Conservation (phyloP, 148 eudicot species). For the Cornus florida region DNA sequence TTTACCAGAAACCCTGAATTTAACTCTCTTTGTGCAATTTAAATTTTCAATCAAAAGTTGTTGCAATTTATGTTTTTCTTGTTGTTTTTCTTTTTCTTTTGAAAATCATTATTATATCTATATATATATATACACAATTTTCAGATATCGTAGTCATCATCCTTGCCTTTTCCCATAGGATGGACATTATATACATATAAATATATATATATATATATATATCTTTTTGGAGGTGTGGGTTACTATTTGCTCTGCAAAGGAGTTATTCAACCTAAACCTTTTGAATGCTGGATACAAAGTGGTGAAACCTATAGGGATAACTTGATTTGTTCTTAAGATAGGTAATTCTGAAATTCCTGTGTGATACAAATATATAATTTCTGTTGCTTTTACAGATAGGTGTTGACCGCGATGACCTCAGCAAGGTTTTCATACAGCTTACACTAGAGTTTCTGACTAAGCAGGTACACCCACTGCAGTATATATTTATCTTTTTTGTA, state of each 20-base stretch:
- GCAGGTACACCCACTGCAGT: constrained; percentile 52
- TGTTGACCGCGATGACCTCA: constrained; percentile 69
- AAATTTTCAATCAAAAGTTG: neutral
- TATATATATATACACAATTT: no score
- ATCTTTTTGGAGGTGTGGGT: no score
- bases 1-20: neutral
- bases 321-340: neutral
- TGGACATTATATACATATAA: no score
- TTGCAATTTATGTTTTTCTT: neutral
- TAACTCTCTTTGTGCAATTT: neutral
- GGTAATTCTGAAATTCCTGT: neutral
- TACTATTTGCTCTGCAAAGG: no score
- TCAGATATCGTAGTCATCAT: no score
- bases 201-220: no score
- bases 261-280: no score
- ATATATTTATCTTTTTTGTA: neutral
- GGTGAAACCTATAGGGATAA: neutral
- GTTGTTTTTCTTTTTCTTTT: neutral
- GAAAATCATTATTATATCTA: neutral
- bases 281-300: neutral
- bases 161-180: no score
- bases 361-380: neutral
- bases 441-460: constrained; percentile 87
- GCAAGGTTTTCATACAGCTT: constrained; percentile 81
- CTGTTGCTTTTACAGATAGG: constrained; percentile 71